Evolutionary conservation across 1,139 yeast genomes (phyloP).

Genomic region (Saccharomycopsis hybrid): DNA sequence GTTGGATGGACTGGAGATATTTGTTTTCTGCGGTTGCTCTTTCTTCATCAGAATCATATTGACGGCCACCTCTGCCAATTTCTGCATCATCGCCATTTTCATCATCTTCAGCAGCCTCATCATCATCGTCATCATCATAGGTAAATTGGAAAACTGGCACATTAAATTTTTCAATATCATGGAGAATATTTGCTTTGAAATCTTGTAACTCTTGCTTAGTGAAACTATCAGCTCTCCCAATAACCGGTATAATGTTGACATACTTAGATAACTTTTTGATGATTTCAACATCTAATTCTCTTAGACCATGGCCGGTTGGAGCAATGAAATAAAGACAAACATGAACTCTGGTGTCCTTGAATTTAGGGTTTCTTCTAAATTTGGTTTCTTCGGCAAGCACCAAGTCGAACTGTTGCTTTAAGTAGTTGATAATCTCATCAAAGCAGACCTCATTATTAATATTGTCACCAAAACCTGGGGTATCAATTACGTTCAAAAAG

Average conservation of each 20-base stretch:
- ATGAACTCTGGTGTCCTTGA: constrained; percentile 57
- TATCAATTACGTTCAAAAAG: constrained; percentile 56
- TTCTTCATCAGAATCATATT: constrained; percentile 24
- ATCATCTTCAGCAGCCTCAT: constrained; percentile 28
- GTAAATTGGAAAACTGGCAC: constrained; percentile 68
- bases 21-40: constrained; percentile 64
- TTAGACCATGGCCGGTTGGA: constrained; percentile 49
- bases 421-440: constrained; percentile 40
- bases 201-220: constrained; percentile 49
- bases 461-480: constrained; percentile 67
- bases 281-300: constrained; percentile 46
- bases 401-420: constrained; percentile 50
- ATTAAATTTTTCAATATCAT: constrained; percentile 57
- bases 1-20: constrained; percentile 53
- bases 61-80: constrained; percentile 14
- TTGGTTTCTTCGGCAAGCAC: constrained; percentile 55
- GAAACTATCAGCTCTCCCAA: constrained; percentile 64
- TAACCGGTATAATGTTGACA: constrained; percentile 67
- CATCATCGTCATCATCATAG: constrained; percentile 22
- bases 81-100: constrained; percentile 23
- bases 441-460: constrained; percentile 31
- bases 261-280: constrained; percentile 63
- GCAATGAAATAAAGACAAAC: constrained; percentile 51
- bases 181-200: constrained; percentile 47
- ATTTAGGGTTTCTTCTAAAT: constrained; percentile 48